phyloP scores from a whole-genome alignment of 495 filamentous ascomycete genomes.

The Aspergillus sclerotiicarbonarius region DNA sequence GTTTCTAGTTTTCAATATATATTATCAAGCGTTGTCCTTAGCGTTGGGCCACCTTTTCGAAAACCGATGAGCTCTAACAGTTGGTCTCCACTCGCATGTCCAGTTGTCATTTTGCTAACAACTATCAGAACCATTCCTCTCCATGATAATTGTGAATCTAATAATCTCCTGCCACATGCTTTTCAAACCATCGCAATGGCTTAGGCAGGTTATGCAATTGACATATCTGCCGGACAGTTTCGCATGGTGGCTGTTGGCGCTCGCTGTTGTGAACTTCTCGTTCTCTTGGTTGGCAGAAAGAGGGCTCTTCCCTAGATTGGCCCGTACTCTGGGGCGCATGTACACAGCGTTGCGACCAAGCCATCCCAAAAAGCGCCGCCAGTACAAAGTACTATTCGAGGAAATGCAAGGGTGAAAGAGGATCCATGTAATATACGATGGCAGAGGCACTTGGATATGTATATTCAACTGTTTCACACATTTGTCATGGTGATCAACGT shows the following conservation, averaged over 20 bases:
- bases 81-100: slow-evolving; percentile 38
- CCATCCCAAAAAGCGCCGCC: slow-evolving; percentile 71
- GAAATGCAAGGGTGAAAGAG: slow-evolving; percentile 48
- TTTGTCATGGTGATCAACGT: neutral
- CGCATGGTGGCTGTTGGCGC: slow-evolving; percentile 62
- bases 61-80: slow-evolving; percentile 77
- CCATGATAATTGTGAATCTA: slow-evolving; percentile 67
- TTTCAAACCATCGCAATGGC: slow-evolving; percentile 63
- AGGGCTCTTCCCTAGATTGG: slow-evolving; percentile 64
- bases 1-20: slow-evolving; percentile 94
- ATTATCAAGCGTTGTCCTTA: slow-evolving; percentile 80
- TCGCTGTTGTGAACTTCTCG: slow-evolving; percentile 65
- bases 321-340: slow-evolving; percentile 61
- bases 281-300: slow-evolving; percentile 70
- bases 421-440: neutral
- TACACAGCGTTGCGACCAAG: slow-evolving; percentile 54
- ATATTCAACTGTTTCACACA: neutral
- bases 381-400: slow-evolving; percentile 80
- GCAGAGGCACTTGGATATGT: neutral
- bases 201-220: slow-evolving; percentile 77
- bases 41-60: slow-evolving; percentile 84
- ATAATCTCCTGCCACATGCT: slow-evolving; percentile 73
- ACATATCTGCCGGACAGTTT: slow-evolving; percentile 71
- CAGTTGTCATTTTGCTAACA: slow-evolving; percentile 16
- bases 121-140: slow-evolving; percentile 70